phyloP scores from a whole-genome alignment of 2,329 filamentous ascomycete genomes.

The Penicillium vulpinum region DNA sequence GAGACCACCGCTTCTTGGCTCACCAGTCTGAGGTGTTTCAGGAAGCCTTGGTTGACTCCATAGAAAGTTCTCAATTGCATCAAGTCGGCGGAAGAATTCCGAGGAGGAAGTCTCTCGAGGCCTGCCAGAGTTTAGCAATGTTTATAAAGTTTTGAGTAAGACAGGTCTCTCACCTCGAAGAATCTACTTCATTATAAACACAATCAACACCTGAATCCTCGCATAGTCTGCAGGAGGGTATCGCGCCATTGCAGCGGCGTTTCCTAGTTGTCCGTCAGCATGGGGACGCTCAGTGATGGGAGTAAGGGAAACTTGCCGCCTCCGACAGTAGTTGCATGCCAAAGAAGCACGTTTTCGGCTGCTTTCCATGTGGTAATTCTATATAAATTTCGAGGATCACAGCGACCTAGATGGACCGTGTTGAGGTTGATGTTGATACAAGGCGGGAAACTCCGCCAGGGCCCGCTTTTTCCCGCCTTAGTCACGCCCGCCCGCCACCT shows the following conservation, averaged over 20 bases:
- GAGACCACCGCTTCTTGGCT: neutral
- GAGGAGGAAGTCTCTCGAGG: slow-evolving; percentile 5
- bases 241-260: slow-evolving; percentile 8
- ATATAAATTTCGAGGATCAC: neutral
- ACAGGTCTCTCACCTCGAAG: neutral
- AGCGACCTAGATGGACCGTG: neutral
- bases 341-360: slow-evolving; percentile 3
- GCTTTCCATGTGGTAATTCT: neutral
- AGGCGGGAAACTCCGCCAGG: slow-evolving; percentile 1
- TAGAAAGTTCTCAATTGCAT: slow-evolving; percentile 6
- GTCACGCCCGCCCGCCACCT: neutral
- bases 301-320: neutral
- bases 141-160: no score
- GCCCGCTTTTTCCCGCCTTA: slow-evolving; percentile 1
- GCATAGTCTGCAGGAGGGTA: slow-evolving; percentile 5
- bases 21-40: slow-evolving; percentile 4
- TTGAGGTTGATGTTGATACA: neutral
- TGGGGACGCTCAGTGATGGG: neutral
- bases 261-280: slow-evolving; percentile 1
- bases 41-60: slow-evolving; percentile 2
- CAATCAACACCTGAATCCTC: slow-evolving; percentile 8
- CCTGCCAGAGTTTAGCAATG: neutral
- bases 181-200: slow-evolving; percentile 5
- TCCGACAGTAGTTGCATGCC: slow-evolving; percentile 6
- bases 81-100: slow-evolving; percentile 8